Evolutionary conservation across 768 basidiomycete genomes (phyloP).

Genomic region (Epithele typhae): DNA sequence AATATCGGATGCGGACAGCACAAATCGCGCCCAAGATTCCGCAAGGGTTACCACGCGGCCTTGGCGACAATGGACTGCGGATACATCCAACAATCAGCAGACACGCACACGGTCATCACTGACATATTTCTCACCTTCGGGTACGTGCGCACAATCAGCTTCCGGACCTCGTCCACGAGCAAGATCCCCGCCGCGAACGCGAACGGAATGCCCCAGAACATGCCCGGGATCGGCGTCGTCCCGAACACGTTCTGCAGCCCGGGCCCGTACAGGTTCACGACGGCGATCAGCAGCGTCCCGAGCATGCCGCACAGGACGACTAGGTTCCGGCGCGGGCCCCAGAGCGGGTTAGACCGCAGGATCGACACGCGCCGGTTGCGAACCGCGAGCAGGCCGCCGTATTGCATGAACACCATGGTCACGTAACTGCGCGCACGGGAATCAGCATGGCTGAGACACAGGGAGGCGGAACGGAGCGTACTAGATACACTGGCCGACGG

Average conservation of each 20-base stretch:
- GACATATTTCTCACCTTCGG: slow-evolving; percentile 31
- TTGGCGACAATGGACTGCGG: slow-evolving; percentile 33
- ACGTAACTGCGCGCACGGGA: slow-evolving; percentile 39
- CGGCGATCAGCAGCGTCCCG: slow-evolving; percentile 38
- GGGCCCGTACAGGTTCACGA: slow-evolving; percentile 40
- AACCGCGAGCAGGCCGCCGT: slow-evolving; percentile 53
- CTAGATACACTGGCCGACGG: slow-evolving; percentile 48
- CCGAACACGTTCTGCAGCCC: slow-evolving; percentile 40
- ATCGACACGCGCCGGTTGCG: slow-evolving; percentile 51
- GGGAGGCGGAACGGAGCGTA: slow-evolving; percentile 19
- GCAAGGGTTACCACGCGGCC: slow-evolving; percentile 35
- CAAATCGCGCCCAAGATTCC: no score
- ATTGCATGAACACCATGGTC: slow-evolving; percentile 56
- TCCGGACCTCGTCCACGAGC: slow-evolving; percentile 40
- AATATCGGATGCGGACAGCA: no score
- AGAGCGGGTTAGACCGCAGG: slow-evolving; percentile 50
- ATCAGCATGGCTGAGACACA: background rate
- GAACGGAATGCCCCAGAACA: slow-evolving; percentile 48
- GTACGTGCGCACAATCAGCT: slow-evolving; percentile 39
- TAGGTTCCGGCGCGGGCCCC: slow-evolving; percentile 43
- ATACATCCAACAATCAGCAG: background rate
- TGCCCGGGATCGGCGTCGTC: slow-evolving; percentile 39
- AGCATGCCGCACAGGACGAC: slow-evolving; percentile 34
- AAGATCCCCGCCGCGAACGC: slow-evolving; percentile 38
- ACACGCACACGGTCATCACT: background rate